Base-by-base conservation (phyloP, 306 rosid species). In the Pueraria montana region DNA sequence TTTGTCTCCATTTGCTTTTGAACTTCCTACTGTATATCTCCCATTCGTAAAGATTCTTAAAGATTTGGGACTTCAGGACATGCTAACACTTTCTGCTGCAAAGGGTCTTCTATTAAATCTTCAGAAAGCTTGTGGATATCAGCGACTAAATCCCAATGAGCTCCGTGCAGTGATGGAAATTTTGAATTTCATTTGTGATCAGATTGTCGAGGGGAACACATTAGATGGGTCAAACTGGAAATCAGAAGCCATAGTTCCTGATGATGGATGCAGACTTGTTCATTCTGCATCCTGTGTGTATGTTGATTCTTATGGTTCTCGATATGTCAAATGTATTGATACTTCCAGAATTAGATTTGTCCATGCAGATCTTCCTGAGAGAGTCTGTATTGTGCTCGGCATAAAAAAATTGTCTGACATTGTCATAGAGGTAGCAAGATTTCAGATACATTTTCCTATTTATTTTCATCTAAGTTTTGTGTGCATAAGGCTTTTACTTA, bases 1-100 rank as follows among this genome's bases (percentile, higher is more conserved):
- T 84, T 89, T 95, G 84, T 95, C 99, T 52, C 99, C 99, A 11
- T 93, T 95, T 92, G 96, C 98, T 72, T 95, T 95, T 89, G 98
- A 95, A 86, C 98, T 95, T 78, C 98, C 98, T 48, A 26, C 96
- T 10, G 75, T 81, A 74, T 95, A 95, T 88, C 97, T 93, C 76
- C 94, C 99, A 64, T 95, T 87, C 3, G 89, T 89, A 79, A 95
- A 92, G 87, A 89, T 93, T 84, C 94, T 95, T 64, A 91, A 92
- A 86, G 96, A 88, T 84, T 89, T 95, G 87, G 98, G 97, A 83
- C 98, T 95, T 71, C 99, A 95, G 85, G 97, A 95, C 27, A 61
- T 72, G 61, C 87, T 95, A 68, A 91, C 97, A 79, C 91, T 87
- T 88, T 79, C 93, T 77, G 91, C 96, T 79, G 98, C 99, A 20